Evolutionary conservation across 2,329 filamentous ascomycete species (phyloP).

Genomic region (Verticillium albo-atrum): DNA sequence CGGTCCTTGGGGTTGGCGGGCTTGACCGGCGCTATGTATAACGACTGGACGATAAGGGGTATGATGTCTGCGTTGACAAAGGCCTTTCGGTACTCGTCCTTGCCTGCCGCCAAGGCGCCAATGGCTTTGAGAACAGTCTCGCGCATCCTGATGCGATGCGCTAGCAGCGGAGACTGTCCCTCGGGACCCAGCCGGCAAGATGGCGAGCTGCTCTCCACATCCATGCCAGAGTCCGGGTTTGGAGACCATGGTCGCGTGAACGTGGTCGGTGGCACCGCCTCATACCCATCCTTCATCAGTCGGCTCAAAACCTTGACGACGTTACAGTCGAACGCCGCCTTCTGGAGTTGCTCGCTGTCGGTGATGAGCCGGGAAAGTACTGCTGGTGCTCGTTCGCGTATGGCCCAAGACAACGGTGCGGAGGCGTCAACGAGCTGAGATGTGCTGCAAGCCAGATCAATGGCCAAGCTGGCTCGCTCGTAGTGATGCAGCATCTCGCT

Average conservation of each 20-base stretch:
- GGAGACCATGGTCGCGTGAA: slow-evolving; percentile 35
- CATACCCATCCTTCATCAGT: slow-evolving; percentile 47
- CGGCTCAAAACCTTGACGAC: slow-evolving; percentile 42
- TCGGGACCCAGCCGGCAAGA: slow-evolving; percentile 50
- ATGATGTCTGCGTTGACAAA: slow-evolving; percentile 80
- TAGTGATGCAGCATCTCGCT: background rate
- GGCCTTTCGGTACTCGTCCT: slow-evolving; percentile 78
- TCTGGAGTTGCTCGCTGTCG: slow-evolving; percentile 75
- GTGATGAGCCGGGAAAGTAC: slow-evolving; percentile 75
- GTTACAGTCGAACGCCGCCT: slow-evolving; percentile 67
- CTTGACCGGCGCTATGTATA: slow-evolving; percentile 53
- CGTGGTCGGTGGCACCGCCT: slow-evolving; percentile 29
- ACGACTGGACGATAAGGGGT: slow-evolving; percentile 76
- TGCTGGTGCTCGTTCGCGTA: slow-evolving; percentile 68
- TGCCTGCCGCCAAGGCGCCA: slow-evolving; percentile 74
- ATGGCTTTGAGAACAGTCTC: slow-evolving; percentile 74
- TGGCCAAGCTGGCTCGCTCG: slow-evolving; percentile 12
- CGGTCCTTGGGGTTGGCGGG: slow-evolving; percentile 40
- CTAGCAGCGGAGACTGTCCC: slow-evolving; percentile 56
- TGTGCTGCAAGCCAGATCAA: slow-evolving; percentile 40
- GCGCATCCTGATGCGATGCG: slow-evolving; percentile 70
- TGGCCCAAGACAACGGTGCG: slow-evolving; percentile 38
- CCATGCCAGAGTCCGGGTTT: slow-evolving; percentile 26
- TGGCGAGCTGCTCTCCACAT: slow-evolving; percentile 25
- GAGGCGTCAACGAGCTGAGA: slow-evolving; percentile 26